Evolutionary conservation across 1,284 basidiomycete species (phyloP), one percentile per base, ranked within the genome.

Genomic region (Mycosarcoma maydis): DNA sequence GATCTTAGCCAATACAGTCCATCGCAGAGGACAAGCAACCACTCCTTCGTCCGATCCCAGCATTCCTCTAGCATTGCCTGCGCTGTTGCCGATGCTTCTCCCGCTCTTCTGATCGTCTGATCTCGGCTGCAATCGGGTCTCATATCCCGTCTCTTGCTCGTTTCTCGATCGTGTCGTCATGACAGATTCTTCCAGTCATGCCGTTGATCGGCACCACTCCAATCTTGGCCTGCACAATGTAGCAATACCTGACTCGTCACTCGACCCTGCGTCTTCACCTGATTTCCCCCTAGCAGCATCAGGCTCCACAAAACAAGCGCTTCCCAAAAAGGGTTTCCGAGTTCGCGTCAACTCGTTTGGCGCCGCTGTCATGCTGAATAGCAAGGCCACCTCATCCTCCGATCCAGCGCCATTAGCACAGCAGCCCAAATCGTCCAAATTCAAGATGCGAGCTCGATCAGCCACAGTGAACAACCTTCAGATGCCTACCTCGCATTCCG

Each of bases 321-420:
- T 46, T 13, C 36, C 44, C 9, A 57, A 50, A 17, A 53, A 42
- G 30, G 54, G 61, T 17, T 50, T 65, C 29, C 61, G 61, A 27
- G 50, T 58, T 4, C 61, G 61, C 20, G 54, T 58, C 49, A 65
- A 57, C 23, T 65, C 61, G 24, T 33, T 65, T 7, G 49, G 61
- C n/a, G 40, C 60, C 6, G 53, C 49, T 8, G 34, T 57, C 29
- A 57, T 65, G 54, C 52, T 65, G 45, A 65, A 53, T 23, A 46
- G 47, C 22, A 45, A 22, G 8, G 19, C 50, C 24, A 33, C 60
- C 17, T 16, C 54, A 16, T 30, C 54, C 11, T 29, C 45, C 9
- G 36, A 19, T 19, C 22, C 45, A 4, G 20, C 24, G 4, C 4
- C 50, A 2, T 38, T 49, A 5, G 13, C 48, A 8, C n/a, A 43